A percentile compares a stretch with the other conserved stretches of the same genome.
phyloP scores from a whole-genome alignment of 768 basidiomycete genomes.

The Tremella yokohamensis region DNA sequence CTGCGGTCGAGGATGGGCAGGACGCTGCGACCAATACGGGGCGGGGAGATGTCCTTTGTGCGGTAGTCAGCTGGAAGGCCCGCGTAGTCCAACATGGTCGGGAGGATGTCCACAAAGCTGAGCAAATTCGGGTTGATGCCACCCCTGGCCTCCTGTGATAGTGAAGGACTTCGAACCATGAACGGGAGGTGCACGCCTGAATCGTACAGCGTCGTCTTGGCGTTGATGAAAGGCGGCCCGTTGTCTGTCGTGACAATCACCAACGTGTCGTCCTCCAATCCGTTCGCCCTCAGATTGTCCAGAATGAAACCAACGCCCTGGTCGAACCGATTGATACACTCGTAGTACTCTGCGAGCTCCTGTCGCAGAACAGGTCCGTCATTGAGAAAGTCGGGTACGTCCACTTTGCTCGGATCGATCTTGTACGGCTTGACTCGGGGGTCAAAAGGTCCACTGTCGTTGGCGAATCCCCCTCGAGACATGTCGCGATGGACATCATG shows the following conservation, averaged over 20 bases:
- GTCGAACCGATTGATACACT: constrained; percentile 24
- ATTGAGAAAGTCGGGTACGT: constrained; percentile 16
- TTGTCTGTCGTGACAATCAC: constrained; percentile 27
- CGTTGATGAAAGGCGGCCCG: constrained; percentile 31
- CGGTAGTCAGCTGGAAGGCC: neutral
- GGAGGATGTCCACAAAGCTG: constrained; percentile 23
- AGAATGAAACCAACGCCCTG: constrained; percentile 25
- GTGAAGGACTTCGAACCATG: constrained; percentile 12
- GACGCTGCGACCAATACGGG: constrained; percentile 14
- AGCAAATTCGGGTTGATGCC: constrained; percentile 29
- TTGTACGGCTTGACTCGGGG: constrained; percentile 9
- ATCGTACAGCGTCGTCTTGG: constrained; percentile 32
- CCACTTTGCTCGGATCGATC: too few species aligned
- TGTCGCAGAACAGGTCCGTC: constrained; percentile 15
- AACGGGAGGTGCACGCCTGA: constrained; percentile 26
- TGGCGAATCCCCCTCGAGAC: constrained; percentile 23
- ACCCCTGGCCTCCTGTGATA: constrained; percentile 5
- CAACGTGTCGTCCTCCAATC: constrained; percentile 17
- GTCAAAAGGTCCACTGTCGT: constrained; percentile 11
- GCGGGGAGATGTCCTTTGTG: constrained; percentile 8
- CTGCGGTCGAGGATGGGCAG: constrained; percentile 13
- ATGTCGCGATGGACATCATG: constrained; percentile 25
- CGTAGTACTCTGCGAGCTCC: constrained; percentile 25
- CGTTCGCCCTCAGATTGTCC: constrained; percentile 9
- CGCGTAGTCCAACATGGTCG: constrained; percentile 22